Percentiles rank a stretch among this genome's conserved stretches.
These are phyloP conservation scores for Cladophialophora bantiana DNA, from an alignment of 2,329 filamentous ascomycete species.

Conservation along the genomic window DNA sequence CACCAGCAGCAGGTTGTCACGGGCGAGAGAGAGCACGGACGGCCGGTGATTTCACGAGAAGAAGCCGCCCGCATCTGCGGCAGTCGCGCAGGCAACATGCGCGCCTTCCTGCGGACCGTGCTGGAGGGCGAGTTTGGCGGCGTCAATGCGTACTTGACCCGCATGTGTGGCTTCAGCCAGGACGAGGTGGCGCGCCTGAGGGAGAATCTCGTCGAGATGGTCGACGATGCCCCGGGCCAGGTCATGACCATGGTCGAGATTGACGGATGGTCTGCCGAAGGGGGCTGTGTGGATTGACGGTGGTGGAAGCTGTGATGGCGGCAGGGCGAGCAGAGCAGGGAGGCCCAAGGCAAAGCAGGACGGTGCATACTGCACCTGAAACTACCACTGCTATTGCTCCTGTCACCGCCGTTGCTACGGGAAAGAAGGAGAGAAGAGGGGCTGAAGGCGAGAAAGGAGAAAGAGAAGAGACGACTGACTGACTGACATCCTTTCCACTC, in stretches of 20 bases:
- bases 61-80: slow-evolving; percentile 40
- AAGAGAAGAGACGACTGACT: too few species aligned
- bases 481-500: too few species aligned
- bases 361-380: too few species aligned
- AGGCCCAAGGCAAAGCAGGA: not conserved
- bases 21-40: slow-evolving; percentile 3
- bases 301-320: not conserved
- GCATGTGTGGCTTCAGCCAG: slow-evolving; percentile 35
- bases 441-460: too few species aligned
- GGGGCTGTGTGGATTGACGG: slow-evolving; percentile 33
- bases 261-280: slow-evolving; percentile 37
- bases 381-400: too few species aligned
- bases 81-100: slow-evolving; percentile 38
- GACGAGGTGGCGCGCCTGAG: slow-evolving; percentile 37
- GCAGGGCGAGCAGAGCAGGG: not conserved
- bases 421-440: too few species aligned
- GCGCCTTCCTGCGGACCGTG: slow-evolving; percentile 36
- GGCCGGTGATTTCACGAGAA: slow-evolving; percentile 32
- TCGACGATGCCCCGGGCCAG: slow-evolving; percentile 26
- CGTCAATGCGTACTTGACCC: slow-evolving; percentile 35
- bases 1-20: not conserved
- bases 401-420: too few species aligned
- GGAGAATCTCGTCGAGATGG: slow-evolving; percentile 31
- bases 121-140: slow-evolving; percentile 40
- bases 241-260: slow-evolving; percentile 29